These are phyloP conservation scores for Cordyceps cicadae DNA, from an alignment of 2,329 filamentous ascomycete species.

Conservation along the genomic window DNA sequence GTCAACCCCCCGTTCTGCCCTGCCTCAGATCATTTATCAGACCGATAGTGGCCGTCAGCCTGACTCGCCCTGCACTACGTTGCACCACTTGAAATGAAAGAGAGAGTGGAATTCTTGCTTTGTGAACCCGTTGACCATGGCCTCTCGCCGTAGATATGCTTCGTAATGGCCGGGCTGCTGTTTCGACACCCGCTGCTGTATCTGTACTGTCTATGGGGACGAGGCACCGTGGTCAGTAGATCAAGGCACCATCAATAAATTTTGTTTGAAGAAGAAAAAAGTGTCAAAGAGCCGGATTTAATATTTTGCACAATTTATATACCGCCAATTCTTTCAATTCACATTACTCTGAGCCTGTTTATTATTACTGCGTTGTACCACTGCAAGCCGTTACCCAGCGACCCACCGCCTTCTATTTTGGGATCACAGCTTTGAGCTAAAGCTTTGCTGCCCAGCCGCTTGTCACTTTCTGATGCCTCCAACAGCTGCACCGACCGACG, in stretches of 20 bases:
- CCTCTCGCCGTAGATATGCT: background rate
- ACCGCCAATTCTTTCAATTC: background rate
- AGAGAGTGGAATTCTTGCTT: too few relatives aligned
- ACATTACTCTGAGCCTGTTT: background rate
- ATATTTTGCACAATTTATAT: background rate
- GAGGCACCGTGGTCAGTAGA: background rate
- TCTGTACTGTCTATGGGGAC: too few relatives aligned
- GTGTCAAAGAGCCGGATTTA: too few relatives aligned
- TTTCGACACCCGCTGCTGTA: too few relatives aligned
- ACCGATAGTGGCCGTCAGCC: background rate
- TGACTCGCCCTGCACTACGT: background rate
- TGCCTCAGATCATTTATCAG: background rate
- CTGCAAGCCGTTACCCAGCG: background rate
- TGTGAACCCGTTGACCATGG: too few relatives aligned
- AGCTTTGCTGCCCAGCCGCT: conserved; percentile 7
- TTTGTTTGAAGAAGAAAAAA: too few relatives aligned
- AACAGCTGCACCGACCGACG: conserved; percentile 1
- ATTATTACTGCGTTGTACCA: background rate
- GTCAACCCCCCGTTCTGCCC: background rate
- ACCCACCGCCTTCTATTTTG: conserved; percentile 15
- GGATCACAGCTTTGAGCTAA: background rate
- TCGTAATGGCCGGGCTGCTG: background rate
- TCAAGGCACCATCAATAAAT: background rate
- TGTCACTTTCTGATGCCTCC: conserved; percentile 2
- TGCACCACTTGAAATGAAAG: background rate